Percentiles rank a stretch among this genome's conserved stretches.
phyloP scores from a whole-genome alignment of 2,329 filamentous ascomycete genomes.

The Xylaria sp. region DNA sequence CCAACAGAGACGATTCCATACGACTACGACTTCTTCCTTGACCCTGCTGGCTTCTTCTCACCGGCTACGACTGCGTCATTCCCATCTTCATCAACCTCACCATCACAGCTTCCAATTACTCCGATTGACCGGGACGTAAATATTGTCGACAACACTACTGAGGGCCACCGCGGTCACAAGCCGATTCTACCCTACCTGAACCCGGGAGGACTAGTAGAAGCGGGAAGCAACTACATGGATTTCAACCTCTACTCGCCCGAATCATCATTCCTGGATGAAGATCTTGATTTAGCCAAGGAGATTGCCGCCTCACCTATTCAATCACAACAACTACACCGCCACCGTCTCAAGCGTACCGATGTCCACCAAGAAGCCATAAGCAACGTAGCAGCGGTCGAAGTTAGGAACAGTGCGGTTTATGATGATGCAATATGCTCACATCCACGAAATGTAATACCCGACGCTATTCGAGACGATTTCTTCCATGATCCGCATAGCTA shows the following conservation, averaged over 20 bases:
- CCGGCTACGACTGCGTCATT: slow-evolving; percentile 47
- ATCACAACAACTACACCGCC: slow-evolving; percentile 10
- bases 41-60: slow-evolving; percentile 57
- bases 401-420: background rate
- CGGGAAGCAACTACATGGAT: slow-evolving; percentile 62
- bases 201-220: slow-evolving; percentile 48
- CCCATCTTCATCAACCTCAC: slow-evolving; percentile 49
- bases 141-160: slow-evolving; percentile 25
- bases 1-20: slow-evolving; percentile 49
- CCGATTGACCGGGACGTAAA: slow-evolving; percentile 40
- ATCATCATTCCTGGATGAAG: slow-evolving; percentile 62
- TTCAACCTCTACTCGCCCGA: slow-evolving; percentile 67
- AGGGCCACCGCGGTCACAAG: slow-evolving; percentile 35
- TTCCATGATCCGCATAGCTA: slow-evolving; percentile 7
- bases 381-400: background rate
- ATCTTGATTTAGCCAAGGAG: slow-evolving; percentile 51
- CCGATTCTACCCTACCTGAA: slow-evolving; percentile 57
- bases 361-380: background rate
- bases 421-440: background rate
- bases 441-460: slow-evolving; percentile 3
- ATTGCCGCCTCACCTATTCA: slow-evolving; percentile 41
- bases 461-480: background rate
- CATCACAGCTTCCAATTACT: slow-evolving; percentile 50
- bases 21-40: slow-evolving; percentile 60
- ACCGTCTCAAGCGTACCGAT: background rate